Evolutionary conservation across 2,329 filamentous ascomycete species (phyloP), one percentile per base, ranked within the genome.

Genomic region (Aspergillus ruber): DNA sequence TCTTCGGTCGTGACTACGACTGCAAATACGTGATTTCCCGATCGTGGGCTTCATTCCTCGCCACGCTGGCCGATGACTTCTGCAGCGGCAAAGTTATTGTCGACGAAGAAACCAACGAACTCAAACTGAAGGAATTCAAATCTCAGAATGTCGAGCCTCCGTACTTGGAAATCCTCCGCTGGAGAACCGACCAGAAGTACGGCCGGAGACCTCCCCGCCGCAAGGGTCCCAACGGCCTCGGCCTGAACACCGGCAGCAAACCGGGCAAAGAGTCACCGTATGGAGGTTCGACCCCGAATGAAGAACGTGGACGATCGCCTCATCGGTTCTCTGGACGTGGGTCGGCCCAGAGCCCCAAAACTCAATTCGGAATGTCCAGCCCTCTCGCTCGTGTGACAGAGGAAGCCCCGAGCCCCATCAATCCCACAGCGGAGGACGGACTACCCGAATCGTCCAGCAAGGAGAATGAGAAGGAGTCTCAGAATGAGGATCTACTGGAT

Each of bases 1-100:
- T 98, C 52, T 96, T 95, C 67, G 93, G 93, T 44, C 88, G 93
- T 51, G 93, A 98, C 72, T 98, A 95, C 70, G 93, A 98, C 66
- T 95, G 88, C 70, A 98, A 98, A 74, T 98, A 95, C 64, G 93
- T 98, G 6, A 80, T 98, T 48, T 88, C 93, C 25, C 83, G 88
- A 51, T 97, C 91, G 1, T 98, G 93, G 93, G 82, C 84, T 13
- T 80, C 85, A 8, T 90, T 98, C 64, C 72, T 98, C 17, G 90
- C 90, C 44, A 81, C 84, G 27, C 81, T 96, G 6, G 90, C 93
- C 25, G 93, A 98, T 62, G 93, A 98, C 63, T 75, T 98, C 60
- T 83, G 81, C 72, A 93, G 88, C 57, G 87, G 88, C 54, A 94
- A 95, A 69, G 90, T 89, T 76, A 87, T 83, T 60, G 86, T 98